phyloP scores from a whole-genome alignment of 140 eudicot genomes.

The Bidens hawaiensis region DNA sequence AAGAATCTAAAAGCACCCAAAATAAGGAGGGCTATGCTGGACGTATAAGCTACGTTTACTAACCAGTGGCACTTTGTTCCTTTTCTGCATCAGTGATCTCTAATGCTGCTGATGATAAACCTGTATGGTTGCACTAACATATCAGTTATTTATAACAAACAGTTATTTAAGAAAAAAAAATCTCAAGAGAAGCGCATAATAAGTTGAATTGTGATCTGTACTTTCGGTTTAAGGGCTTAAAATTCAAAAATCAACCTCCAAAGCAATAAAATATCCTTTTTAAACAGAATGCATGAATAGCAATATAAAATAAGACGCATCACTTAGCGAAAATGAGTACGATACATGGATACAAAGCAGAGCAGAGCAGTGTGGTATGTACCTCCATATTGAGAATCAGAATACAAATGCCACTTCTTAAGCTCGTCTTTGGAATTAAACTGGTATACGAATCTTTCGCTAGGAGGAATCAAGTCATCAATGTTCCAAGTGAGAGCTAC shows the following conservation, averaged over 20 bases:
- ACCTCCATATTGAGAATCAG: conserved; percentile 99
- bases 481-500: conserved; percentile 81
- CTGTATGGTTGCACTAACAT: conserved; percentile 28
- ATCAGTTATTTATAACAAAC: not conserved
- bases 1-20: not conserved
- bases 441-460: conserved; percentile 58
- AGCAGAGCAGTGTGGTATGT: no score
- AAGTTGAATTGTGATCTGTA: no score
- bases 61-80: conserved; percentile 54
- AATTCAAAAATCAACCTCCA: no score
- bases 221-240: no score
- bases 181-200: no score
- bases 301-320: no score
- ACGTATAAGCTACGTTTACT: no score
- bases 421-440: conserved; percentile 79
- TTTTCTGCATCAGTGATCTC: conserved; percentile 62
- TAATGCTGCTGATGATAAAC: conserved; percentile 87
- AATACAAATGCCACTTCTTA: conserved; percentile 86
- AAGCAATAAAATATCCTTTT: not conserved
- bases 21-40: not conserved
- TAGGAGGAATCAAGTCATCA: conserved; percentile 85
- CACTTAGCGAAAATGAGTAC: not conserved
- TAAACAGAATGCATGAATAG: no score
- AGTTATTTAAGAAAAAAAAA: no score
- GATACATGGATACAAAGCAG: not conserved